Evolutionary conservation across 2,329 filamentous ascomycete species (phyloP).

Genomic region (Ascochyta clinopodiicola): DNA sequence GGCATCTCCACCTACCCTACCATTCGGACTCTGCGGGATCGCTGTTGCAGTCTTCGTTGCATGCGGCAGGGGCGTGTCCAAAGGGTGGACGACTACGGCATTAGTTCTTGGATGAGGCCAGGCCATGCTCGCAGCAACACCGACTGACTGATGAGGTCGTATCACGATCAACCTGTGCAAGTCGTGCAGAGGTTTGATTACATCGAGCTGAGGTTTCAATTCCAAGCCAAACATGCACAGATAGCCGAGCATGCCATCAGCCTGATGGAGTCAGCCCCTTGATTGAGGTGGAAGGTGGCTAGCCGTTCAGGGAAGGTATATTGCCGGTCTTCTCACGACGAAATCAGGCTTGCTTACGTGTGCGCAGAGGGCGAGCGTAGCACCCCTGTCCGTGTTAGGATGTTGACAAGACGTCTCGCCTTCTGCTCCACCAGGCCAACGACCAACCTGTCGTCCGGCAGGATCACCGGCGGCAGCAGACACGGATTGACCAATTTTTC

Average conservation of each 20-base stretch:
- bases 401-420: slow-evolving; percentile 19
- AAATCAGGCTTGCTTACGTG: slow-evolving; percentile 18
- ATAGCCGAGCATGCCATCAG: slow-evolving; percentile 19
- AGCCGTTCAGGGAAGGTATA: slow-evolving; percentile 10
- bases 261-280: slow-evolving; percentile 19
- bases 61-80: slow-evolving; percentile 16
- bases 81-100: slow-evolving; percentile 15
- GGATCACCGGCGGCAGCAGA: slow-evolving; percentile 34
- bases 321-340: slow-evolving; percentile 8
- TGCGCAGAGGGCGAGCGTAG: slow-evolving; percentile 5
- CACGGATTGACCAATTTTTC: slow-evolving; percentile 25
- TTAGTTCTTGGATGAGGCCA: slow-evolving; percentile 18
- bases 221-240: slow-evolving; percentile 15
- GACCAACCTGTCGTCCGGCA: slow-evolving; percentile 22
- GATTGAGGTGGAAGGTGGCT: slow-evolving; percentile 2
- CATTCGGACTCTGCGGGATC: slow-evolving; percentile 19
- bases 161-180: slow-evolving; percentile 12
- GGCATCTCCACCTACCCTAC: slow-evolving; percentile 38
- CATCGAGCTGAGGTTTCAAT: slow-evolving; percentile 13
- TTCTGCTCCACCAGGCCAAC: slow-evolving; percentile 21
- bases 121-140: slow-evolving; percentile 18
- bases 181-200: slow-evolving; percentile 12
- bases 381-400: slow-evolving; percentile 16
- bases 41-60: slow-evolving; percentile 20
- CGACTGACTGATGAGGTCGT: background rate